These are phyloP conservation scores for Lotmaria passim DNA, from an alignment of 208 protist species.

Conservation along the genomic window DNA sequence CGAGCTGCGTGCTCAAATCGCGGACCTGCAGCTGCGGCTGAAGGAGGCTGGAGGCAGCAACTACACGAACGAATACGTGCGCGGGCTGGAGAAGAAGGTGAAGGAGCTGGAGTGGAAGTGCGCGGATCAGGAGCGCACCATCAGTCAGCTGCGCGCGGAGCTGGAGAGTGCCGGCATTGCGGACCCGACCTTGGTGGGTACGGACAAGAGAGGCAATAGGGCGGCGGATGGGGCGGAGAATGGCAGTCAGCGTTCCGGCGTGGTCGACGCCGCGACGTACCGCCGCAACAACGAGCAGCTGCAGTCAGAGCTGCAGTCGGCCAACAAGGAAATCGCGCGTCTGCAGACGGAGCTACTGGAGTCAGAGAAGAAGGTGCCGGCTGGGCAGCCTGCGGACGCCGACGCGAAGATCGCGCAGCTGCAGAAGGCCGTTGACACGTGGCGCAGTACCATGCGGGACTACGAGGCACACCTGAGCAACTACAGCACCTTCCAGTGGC, in stretches of 20 bases:
- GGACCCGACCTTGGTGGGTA: slow-evolving; percentile 28
- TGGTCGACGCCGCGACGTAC: slow-evolving; percentile 16
- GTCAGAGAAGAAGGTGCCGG: slow-evolving; percentile 9
- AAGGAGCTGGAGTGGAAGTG: slow-evolving; percentile 52
- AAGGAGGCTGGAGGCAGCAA: slow-evolving; percentile 54
- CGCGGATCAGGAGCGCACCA: slow-evolving; percentile 56
- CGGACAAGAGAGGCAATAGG: not conserved
- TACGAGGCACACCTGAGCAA: slow-evolving; percentile 22
- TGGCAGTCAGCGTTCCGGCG: not conserved
- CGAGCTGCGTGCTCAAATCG: slow-evolving; percentile 57
- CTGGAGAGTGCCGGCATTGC: slow-evolving; percentile 42
- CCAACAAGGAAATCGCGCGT: slow-evolving; percentile 27
- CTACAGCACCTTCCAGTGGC: slow-evolving; percentile 25
- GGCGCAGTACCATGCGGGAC: slow-evolving; percentile 12
- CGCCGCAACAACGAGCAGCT: slow-evolving; percentile 30
- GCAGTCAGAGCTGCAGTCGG: slow-evolving; percentile 23
- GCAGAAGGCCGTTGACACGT: slow-evolving; percentile 2
- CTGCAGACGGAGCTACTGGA: slow-evolving; percentile 34
- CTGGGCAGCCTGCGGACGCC: not conserved
- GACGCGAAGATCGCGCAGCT: slow-evolving; percentile 11
- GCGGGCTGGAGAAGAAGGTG: slow-evolving; percentile 41
- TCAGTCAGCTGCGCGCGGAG: slow-evolving; percentile 50
- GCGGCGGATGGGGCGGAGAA: not conserved
- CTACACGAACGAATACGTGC: slow-evolving; percentile 75
- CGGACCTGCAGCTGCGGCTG: slow-evolving; percentile 57